Evolutionary conservation across 2,329 filamentous ascomycete genomes (phyloP).

Genomic region (Phoma sp.): DNA sequence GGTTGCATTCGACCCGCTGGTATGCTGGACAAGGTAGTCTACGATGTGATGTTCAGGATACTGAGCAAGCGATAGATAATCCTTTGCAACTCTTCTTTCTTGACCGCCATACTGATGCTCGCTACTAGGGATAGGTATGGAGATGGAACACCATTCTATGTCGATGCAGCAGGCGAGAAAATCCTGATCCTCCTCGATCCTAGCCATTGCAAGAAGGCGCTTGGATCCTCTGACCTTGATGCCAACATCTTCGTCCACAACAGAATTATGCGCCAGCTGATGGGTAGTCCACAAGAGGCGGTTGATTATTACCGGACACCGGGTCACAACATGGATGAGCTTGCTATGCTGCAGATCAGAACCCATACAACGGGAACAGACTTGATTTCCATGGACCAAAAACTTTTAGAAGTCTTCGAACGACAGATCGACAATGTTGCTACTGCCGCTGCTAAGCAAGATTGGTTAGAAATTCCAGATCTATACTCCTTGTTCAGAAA

Average conservation of each 20-base stretch:
- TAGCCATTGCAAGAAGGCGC: constrained; percentile 19
- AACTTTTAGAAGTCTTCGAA: constrained; percentile 14
- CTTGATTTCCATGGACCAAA: constrained; percentile 6
- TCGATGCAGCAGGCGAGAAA: constrained; percentile 25
- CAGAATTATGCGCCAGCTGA: constrained; percentile 21
- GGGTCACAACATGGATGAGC: neutral
- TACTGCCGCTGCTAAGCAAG: neutral
- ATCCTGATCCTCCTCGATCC: constrained; percentile 22
- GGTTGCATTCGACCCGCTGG: too few relatives aligned
- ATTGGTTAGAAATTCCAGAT: constrained; percentile 21
- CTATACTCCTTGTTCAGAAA: constrained; percentile 18
- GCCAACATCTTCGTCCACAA: constrained; percentile 24
- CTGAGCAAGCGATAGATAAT: too few relatives aligned
- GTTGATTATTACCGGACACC: constrained; percentile 21
- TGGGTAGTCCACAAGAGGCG: constrained; percentile 22
- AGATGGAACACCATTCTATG: constrained; percentile 22
- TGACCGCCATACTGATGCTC: neutral
- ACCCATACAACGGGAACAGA: constrained; percentile 6
- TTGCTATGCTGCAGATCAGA: constrained; percentile 17
- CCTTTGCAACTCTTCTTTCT: neutral
- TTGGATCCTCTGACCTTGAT: constrained; percentile 17
- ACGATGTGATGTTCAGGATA: too few relatives aligned
- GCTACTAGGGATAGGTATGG: constrained; percentile 21
- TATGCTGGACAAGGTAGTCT: too few relatives aligned
- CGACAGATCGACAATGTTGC: constrained; percentile 5